Evolutionary conservation across 306 rosid genomes (phyloP), one percentile per base, ranked within the genome.

Genomic region (Prunus mira): DNA sequence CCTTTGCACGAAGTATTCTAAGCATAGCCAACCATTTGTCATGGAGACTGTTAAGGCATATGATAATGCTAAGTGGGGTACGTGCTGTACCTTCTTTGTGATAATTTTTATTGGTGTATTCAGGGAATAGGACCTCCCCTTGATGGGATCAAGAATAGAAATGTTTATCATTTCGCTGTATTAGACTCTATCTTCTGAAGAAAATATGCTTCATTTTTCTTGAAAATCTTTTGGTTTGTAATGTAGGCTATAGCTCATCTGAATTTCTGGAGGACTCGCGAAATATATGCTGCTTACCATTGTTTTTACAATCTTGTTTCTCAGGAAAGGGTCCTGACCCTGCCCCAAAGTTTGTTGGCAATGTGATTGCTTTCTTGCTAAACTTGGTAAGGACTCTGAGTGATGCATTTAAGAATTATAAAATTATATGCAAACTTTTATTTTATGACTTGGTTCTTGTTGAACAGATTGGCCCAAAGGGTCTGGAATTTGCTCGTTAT

Each of bases 41-140:
- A 83, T 86, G 91, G 98, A 94, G 88, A 92, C 98, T 64, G 96
- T 94, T 43, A 94, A 92, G 84, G 98, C 96, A 22, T 96, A 94
- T 81, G 98, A 94, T 83, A 62, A 78, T 82, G 98, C 98, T 73
- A 94, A 94, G 84, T 60, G 89, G 72, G 98, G 96, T 90, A 87
- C 9, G 85, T 78, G 61, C 76, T 22, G 46, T 62, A 11, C 34
- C 70, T 46, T 64, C 45, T 76, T 65, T 27, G 24, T 30, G 43
- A 71, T 75, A n/a, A 8, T 73, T 63, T 20, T 68, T 34, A 18
- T 71, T 13, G 57, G 56, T 52, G 57, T 67, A 45, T 58, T 34
- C 54, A 15, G 58, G 25, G 71, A 43, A 24, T 3, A 45, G 54
- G 34, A 47, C 65, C 79, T 12, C 20, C 52, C 3, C 41, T 32